Evolutionary conservation across 352 stramenopile species (phyloP).

Genomic region (Peronospora destructor): DNA sequence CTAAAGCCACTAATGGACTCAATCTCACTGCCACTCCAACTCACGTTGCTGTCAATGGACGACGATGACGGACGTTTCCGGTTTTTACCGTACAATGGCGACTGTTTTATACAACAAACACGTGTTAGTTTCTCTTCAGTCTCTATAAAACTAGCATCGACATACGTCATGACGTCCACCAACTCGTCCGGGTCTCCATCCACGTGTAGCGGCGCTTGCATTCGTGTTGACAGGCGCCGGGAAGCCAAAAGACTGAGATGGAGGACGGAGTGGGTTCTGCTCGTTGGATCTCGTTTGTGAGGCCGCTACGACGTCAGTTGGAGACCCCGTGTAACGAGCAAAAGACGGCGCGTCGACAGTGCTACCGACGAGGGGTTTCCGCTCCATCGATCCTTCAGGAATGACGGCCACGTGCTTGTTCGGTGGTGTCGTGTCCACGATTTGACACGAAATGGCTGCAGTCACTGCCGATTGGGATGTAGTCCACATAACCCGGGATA

Average conservation of each 20-base stretch:
- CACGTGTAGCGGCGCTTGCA: slow-evolving; percentile 6
- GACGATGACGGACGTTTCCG: slow-evolving; percentile 33
- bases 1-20: slow-evolving; percentile 17
- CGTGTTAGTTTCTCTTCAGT: slow-evolving; percentile 2
- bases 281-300: not conserved
- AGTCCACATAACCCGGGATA: not conserved
- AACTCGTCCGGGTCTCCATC: slow-evolving; percentile 25
- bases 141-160: not conserved
- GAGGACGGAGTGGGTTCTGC: slow-evolving; percentile 13
- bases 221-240: slow-evolving; percentile 17
- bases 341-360: slow-evolving; percentile 9
- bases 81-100: slow-evolving; percentile 32
- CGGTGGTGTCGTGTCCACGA: slow-evolving; percentile 4
- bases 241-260: slow-evolving; percentile 18
- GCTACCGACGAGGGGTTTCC: slow-evolving; percentile 18
- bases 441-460: slow-evolving; percentile 2
- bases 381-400: slow-evolving; percentile 22
- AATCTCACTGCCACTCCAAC: slow-evolving; percentile 33
- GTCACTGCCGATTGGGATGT: not conserved
- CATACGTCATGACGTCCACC: slow-evolving; percentile 32
- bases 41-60: slow-evolving; percentile 37
- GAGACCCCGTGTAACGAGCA: slow-evolving; percentile 5
- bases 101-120: slow-evolving; percentile 13
- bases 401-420: slow-evolving; percentile 20
- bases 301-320: slow-evolving; percentile 1